Base-by-base conservation (phyloP, 495 filamentous ascomycete genomes). In the Talaromyces adpressus region DNA sequence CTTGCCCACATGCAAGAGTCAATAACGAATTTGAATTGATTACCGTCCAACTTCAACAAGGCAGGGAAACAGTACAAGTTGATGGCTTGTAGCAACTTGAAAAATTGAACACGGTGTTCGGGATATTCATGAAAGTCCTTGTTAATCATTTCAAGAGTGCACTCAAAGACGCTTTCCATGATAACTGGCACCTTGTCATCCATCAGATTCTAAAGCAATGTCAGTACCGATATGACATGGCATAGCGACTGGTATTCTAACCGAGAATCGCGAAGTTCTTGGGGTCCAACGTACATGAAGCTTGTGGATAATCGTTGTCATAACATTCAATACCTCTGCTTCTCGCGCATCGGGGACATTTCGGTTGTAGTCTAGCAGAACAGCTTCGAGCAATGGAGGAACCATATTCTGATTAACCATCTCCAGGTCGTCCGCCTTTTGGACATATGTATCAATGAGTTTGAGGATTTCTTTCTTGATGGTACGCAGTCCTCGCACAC, bases 391-490 rank as follows among this genome's bases (percentile, higher is more conserved):
- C n/a, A 99, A 87, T 63, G 91, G 87, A n/a, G 94, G 94, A 6
- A 98, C 91, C 77, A 99, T 92, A 70, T 91, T 97, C 66, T 84
- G 83, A 65, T 92, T 89, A 61, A 99, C 88, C 81, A 93, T 92
- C 68, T 96, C 92, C 27, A 92, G 76, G 70, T 99, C 94, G 72
- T 99, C 95, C 3, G 95, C 91, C 78, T 97, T 98, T 67, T 98
- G 91, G 27, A 99, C 92, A 68, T 96, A 99, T 8, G 87, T 94
- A 75, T 97, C 95, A 63, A 99, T 93, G 62, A 99, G 86, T 75
- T 99, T 99, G 63, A 99, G 78, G 51, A 99, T 99, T 72, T 99
- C 94, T 79, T 98, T 98, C 78, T 99, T 99, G 81, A 99, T 96
- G 12, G 94, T 99, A 53, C 94, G 86, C 63, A 99, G 79, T 20